Conservation (phyloP, 805 yeast species). For the Lipomyces orientalis region DNA sequence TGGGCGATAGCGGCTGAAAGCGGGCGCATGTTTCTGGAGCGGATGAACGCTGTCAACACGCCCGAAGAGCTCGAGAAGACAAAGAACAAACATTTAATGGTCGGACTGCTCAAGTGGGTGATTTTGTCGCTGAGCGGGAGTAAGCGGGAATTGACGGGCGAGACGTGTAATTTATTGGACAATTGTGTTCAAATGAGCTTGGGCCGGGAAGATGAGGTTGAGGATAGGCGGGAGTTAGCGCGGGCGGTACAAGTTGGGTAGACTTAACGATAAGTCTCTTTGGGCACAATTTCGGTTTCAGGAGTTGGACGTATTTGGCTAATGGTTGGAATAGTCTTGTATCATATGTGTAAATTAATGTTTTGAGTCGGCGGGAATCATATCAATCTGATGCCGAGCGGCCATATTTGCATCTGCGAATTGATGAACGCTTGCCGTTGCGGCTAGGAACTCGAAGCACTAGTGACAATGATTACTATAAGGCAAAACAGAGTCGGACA, state of each 20-base stretch:
- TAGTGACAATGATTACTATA: no score
- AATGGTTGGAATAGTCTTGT: background rate
- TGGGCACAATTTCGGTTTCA: background rate
- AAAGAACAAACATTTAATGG: slow-evolving; percentile 54
- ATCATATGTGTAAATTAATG: background rate
- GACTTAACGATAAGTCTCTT: background rate
- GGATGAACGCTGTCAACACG: slow-evolving; percentile 52
- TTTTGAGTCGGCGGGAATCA: background rate
- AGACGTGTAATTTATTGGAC: slow-evolving; percentile 32
- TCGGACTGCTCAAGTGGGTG: slow-evolving; percentile 56
- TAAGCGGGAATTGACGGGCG: slow-evolving; percentile 41
- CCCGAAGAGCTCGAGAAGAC: slow-evolving; percentile 42
- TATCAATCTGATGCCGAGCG: background rate
- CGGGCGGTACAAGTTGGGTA: background rate
- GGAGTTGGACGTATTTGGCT: background rate
- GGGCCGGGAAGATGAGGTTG: slow-evolving; percentile 22
- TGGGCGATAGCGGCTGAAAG: slow-evolving; percentile 35
- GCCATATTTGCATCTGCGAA: no score
- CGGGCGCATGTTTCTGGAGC: slow-evolving; percentile 52
- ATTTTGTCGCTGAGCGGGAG: slow-evolving; percentile 40
- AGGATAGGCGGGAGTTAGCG: background rate
- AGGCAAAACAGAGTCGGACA: no score
- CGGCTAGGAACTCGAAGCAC: no score
- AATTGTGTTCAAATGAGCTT: slow-evolving; percentile 35
- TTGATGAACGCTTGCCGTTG: no score